Conservation (phyloP, 495 filamentous ascomycete genomes). For the Neurospora sp. region DNA sequence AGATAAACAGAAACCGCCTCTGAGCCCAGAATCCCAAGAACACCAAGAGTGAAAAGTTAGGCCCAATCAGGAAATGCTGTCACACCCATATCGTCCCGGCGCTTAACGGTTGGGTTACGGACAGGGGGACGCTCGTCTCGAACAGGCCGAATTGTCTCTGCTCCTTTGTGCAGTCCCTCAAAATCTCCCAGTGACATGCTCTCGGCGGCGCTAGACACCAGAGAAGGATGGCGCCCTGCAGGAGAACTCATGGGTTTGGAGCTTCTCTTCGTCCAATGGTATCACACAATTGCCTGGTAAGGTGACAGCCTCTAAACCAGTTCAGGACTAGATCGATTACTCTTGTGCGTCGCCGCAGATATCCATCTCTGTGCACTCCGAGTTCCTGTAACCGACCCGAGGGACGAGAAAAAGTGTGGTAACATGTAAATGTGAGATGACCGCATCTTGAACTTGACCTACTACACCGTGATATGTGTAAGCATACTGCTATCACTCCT, state of each 20-base stretch:
- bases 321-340: neutral
- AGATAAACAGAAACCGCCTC: neutral
- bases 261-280: neutral
- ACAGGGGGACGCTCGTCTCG: neutral
- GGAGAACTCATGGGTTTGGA: neutral
- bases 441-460: neutral
- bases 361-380: neutral
- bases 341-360: neutral
- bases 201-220: neutral
- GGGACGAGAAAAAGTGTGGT: neutral
- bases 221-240: neutral
- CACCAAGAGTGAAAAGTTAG: neutral
- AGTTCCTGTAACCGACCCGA: neutral
- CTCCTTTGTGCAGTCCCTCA: neutral
- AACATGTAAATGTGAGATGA: neutral
- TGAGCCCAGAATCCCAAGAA: conserved; percentile 6
- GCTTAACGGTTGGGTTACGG: conserved; percentile 9
- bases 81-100: conserved; percentile 11
- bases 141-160: neutral
- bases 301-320: neutral
- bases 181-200: neutral
- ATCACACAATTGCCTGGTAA: neutral
- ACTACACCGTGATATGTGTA: neutral
- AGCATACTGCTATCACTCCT: neutral
- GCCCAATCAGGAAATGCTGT: neutral